Evolutionary conservation across 2,329 filamentous ascomycete genomes (phyloP).

Genomic region (Fusarium nelsonii): DNA sequence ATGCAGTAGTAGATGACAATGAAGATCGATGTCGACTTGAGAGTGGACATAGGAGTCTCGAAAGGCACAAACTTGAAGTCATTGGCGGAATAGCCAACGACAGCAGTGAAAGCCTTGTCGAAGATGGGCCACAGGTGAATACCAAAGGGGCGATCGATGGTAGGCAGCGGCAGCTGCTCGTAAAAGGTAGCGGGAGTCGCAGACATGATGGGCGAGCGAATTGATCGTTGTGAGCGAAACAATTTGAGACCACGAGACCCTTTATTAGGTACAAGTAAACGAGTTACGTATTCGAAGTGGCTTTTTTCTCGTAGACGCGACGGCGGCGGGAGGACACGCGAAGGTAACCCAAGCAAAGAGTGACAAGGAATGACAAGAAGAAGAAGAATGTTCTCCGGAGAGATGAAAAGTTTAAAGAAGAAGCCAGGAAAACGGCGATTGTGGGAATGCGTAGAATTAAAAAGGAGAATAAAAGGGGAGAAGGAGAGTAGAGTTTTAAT

Average conservation of each 20-base stretch:
- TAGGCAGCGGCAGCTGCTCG: constrained; percentile 75
- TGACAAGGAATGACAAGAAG: constrained; percentile 56
- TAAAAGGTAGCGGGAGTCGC: constrained; percentile 60
- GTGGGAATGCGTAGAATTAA: constrained; percentile 44
- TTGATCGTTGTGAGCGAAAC: constrained; percentile 24
- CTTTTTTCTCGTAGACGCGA: constrained; percentile 41
- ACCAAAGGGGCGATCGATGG: constrained; percentile 92
- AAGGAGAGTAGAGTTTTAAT: constrained; percentile 44
- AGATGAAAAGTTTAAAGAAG: constrained; percentile 38
- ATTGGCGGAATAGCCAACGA: constrained; percentile 84
- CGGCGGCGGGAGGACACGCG: constrained; percentile 47
- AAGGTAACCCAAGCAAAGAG: constrained; percentile 38
- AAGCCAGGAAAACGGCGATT: constrained; percentile 38
- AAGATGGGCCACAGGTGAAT: constrained; percentile 94
- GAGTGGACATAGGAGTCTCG: constrained; percentile 88
- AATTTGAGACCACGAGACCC: constrained; percentile 18
- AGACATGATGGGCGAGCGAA: constrained; percentile 52
- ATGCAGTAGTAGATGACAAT: constrained; percentile 91
- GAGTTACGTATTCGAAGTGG: constrained; percentile 40
- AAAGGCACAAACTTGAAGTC: constrained; percentile 88
- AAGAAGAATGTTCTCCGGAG: constrained; percentile 49
- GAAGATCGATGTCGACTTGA: constrained; percentile 83
- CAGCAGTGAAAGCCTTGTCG: constrained; percentile 82
- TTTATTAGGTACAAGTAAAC: constrained; percentile 32
- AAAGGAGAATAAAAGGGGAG: constrained; percentile 46